These are phyloP conservation scores for Phytophthora constricta DNA, from an alignment of 352 stramenopile species.

Conservation along the genomic window DNA sequence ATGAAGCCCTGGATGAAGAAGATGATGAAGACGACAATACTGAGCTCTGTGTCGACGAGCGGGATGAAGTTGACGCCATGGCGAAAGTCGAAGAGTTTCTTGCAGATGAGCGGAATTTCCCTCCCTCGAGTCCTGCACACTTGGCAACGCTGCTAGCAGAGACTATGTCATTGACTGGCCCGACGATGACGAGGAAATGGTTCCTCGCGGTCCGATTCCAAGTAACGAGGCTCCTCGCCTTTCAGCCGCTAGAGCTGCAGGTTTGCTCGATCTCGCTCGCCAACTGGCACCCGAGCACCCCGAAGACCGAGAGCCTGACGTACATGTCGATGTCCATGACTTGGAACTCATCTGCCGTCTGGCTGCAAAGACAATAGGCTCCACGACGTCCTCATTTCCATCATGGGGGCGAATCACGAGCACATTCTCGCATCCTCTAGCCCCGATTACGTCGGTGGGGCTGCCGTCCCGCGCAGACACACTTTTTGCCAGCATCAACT, in stretches of 20 bases:
- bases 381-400: slow-evolving; percentile 26
- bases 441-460: slow-evolving; percentile 17
- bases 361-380: slow-evolving; percentile 26
- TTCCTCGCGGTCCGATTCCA: slow-evolving; percentile 33
- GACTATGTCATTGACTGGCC: slow-evolving; percentile 16
- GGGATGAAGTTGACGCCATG: slow-evolving; percentile 2
- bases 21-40: slow-evolving; percentile 6
- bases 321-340: slow-evolving; percentile 11
- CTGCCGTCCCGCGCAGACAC: slow-evolving; percentile 29
- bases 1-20: not conserved
- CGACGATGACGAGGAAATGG: not conserved
- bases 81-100: slow-evolving; percentile 8
- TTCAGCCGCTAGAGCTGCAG: slow-evolving; percentile 20
- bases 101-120: slow-evolving; percentile 12
- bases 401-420: slow-evolving; percentile 26
- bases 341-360: slow-evolving; percentile 32
- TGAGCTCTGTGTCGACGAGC: slow-evolving; percentile 5
- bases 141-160: slow-evolving; percentile 12
- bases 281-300: slow-evolving; percentile 20
- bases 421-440: slow-evolving; percentile 34
- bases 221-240: slow-evolving; percentile 47
- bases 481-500: slow-evolving; percentile 33
- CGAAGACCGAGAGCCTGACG: slow-evolving; percentile 8
- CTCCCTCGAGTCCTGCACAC: slow-evolving; percentile 14
- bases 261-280: slow-evolving; percentile 17